Base-by-base conservation (phyloP, 352 stramenopile genomes). In the Globisporangium spinosum region DNA sequence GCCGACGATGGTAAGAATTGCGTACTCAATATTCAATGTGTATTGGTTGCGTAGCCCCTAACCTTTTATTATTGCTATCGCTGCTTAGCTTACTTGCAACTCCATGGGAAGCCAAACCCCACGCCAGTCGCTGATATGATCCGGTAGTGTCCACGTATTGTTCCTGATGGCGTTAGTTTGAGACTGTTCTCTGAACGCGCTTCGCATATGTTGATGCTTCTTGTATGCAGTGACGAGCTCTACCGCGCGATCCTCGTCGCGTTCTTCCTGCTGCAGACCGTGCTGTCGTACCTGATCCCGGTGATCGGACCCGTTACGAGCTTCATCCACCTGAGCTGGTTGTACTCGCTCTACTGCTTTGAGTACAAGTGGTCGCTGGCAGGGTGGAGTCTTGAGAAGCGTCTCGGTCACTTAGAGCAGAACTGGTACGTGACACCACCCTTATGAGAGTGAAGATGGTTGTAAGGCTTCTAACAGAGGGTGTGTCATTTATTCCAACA, bases 291-390 rank as follows among this genome's bases (percentile, higher is more conserved):
- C 58, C 57, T 96, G 47, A 77, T 96, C 56, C 88, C 88, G 5
- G 69, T 94, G 6, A 70, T 94, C 43, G 89, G 89, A 0, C 86
- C 88, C 1, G 80, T 83, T 27, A 71, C 77, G 27, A 96, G 88
- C 70, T 96, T 96, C 60, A 85, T 94, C 58, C 85, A 94, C 67
- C 63, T 94, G 51, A 94, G 88, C 53, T 96, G 88, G 88, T 70
- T 96, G 29, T 96, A 96, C 72, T 91, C 89, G 54, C 82, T 96
- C n/a, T 96, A 96, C 68, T 94, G 87, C 76, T 96, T 95, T 66
- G 89, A 96, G 70, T 96, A 96, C 83, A 96, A 94, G 76, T 96
- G 89, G 89, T 93, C 85, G 45, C 72, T 94, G 34, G 87, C 86
- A 49, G 89, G 89, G 4, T 96, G 89, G 89, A 93, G 85, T 66